These are phyloP conservation scores for Aspergillus fijiensis DNA, from an alignment of 2,329 filamentous ascomycete species.

Conservation along the genomic window DNA sequence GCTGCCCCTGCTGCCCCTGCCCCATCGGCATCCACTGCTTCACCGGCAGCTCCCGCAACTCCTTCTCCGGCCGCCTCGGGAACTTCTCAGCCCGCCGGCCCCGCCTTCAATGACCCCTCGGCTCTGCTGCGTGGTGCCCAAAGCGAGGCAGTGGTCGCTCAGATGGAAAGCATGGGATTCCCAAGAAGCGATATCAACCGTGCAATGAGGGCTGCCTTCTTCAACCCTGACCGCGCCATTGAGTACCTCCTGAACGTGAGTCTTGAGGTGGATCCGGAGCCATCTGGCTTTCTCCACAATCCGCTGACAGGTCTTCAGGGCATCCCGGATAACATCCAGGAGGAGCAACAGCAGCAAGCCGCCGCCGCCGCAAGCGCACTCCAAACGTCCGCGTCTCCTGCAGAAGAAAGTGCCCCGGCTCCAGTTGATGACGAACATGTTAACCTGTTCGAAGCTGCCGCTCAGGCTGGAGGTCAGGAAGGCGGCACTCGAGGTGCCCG, in stretches of 20 bases:
- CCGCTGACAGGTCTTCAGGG: conserved; percentile 56
- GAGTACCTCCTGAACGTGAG: conserved; percentile 88
- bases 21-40: conserved; percentile 46
- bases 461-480: conserved; percentile 62
- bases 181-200: conserved; percentile 82
- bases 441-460: conserved; percentile 91
- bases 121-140: conserved; percentile 84
- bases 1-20: conserved; percentile 53
- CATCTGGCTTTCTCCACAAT: conserved; percentile 2
- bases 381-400: conserved; percentile 33
- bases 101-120: conserved; percentile 67
- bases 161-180: conserved; percentile 98
- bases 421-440: conserved; percentile 61
- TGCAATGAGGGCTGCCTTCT: conserved; percentile 94
- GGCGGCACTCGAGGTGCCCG: conserved; percentile 32
- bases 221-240: conserved; percentile 94
- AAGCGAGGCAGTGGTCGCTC: conserved; percentile 76
- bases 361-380: conserved; percentile 47
- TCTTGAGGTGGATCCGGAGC: conserved; percentile 15
- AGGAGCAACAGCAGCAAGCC: conserved; percentile 62
- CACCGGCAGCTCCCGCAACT: conserved; percentile 48
- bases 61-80: conserved; percentile 49
- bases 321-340: conserved; percentile 80
- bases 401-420: conserved; percentile 35
- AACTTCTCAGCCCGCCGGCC: conserved; percentile 39